Base-by-base conservation (phyloP, 177 flowering plant species). In the Tripterygium wilfordii region DNA sequence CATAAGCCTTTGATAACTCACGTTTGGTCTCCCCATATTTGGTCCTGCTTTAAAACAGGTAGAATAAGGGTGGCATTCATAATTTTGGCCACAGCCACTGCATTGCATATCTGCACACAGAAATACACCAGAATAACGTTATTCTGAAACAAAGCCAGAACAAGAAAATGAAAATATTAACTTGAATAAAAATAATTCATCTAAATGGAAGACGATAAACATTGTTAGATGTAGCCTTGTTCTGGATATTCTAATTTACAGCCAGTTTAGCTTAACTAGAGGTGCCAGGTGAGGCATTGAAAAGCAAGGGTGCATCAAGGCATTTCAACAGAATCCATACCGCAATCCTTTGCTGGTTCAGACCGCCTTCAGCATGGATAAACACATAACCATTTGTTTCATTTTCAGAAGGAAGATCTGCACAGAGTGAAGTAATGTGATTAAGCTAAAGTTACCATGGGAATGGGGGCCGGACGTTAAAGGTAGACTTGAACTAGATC, bases 11-110 rank as follows among this genome's bases (percentile, higher is more conserved):
- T 12, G 53, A 44, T 10, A 64, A 61, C 89, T 79, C 58, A 94
- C 97, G 97, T 94, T 71, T 94, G 96, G 57, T 94, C 99, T 68
- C 87, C 87, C 97, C 99, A 89, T 36, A 94, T 94, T 68, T 94
- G 97, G 56, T 94, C 99, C 55, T 94, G 99, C 85, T 94, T 94
- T 75, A 94, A 60, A 56, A 94, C 66, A 35, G 99, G 96, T 68
- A 94, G 74, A 56, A 94, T 94, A 58, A 94, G 97, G 25, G 99
- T 89, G 13, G 97, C 91, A 72, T 94, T 89, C 88, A 94, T 65
- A 62, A 94, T 94, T 68, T 94, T 94, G 28, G 99, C 99, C 58
- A 89, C 99, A 52, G 86, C 99, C 27, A 94, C 99, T 51, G 99
- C 99, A 77, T 94, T 94, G 67, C 96, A 86, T 55, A 94, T 94